Evolutionary conservation across 2,329 filamentous ascomycete genomes (phyloP).

Genomic region (Tolypocladium amazonense): DNA sequence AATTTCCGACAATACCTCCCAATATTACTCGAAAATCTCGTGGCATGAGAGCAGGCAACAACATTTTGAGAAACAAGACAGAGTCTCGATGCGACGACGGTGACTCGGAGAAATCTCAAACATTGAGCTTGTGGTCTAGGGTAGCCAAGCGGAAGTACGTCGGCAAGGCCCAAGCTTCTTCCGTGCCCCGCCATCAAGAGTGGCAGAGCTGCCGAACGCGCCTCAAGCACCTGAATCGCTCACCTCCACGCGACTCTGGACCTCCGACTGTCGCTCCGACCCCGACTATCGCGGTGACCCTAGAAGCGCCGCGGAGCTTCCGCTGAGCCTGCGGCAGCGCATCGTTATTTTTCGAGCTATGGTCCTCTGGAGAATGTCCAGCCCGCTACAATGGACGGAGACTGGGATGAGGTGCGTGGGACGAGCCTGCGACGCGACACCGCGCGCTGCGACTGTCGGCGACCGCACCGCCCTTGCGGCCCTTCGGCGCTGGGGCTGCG

Average conservation of each 20-base stretch:
- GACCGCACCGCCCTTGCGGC: background rate
- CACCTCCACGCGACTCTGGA: slow-evolving; percentile 1
- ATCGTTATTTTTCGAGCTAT: slow-evolving; percentile 15
- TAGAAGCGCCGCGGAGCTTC: slow-evolving; percentile 4
- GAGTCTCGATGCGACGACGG: background rate
- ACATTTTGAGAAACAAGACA: background rate
- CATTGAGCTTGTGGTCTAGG: background rate
- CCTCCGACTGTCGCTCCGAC: background rate
- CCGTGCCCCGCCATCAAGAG: background rate
- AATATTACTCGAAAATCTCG: no score
- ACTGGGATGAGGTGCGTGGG: slow-evolving; percentile 51
- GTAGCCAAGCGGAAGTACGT: background rate
- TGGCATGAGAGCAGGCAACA: no score
- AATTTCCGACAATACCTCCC: no score
- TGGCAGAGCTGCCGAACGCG: background rate
- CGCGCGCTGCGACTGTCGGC: background rate
- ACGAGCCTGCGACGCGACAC: background rate
- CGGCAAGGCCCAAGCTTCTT: background rate
- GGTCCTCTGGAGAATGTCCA: slow-evolving; percentile 24
- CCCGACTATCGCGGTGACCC: background rate
- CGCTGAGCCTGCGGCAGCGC: slow-evolving; percentile 1
- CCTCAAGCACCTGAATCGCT: background rate
- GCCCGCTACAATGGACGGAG: slow-evolving; percentile 48
- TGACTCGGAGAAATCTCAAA: no score
- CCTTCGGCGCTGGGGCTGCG: background rate